phyloP scores from a whole-genome alignment of 441 rosid species.

The Adansonia grandidieri region DNA sequence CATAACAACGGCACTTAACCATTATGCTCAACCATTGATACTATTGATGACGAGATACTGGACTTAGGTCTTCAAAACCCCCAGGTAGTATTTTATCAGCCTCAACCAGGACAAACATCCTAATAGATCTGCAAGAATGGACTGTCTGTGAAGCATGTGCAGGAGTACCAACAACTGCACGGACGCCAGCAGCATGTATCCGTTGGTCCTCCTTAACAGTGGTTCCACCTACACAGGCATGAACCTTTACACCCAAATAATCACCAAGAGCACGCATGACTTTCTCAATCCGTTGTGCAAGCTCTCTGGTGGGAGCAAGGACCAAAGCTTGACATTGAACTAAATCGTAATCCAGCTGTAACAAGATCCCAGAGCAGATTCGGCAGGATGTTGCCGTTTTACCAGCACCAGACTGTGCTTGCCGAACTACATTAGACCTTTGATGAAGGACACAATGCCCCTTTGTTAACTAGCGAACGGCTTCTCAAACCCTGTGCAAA shows the following conservation, averaged over 20 bases:
- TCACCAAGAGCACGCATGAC: constrained; percentile 50
- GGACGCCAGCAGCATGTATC: constrained; percentile 45
- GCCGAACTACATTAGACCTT: constrained; percentile 44
- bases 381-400: constrained; percentile 41
- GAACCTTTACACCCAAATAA: constrained; percentile 50
- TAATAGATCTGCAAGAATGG: constrained; percentile 44
- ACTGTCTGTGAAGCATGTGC: constrained; percentile 50
- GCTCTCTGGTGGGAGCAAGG: constrained; percentile 27
- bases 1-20: background rate
- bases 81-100: constrained; percentile 55
- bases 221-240: constrained; percentile 53
- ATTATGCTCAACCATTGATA: background rate
- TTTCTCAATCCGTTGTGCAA: constrained; percentile 45
- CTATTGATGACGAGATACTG: background rate
- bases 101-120: constrained; percentile 23
- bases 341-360: constrained; percentile 40
- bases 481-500: constrained; percentile 29
- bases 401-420: constrained; percentile 48
- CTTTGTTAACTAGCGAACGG: constrained; percentile 47
- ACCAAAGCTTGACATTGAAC: constrained; percentile 47
- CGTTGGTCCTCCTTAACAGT: constrained; percentile 53
- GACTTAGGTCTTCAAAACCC: constrained; percentile 50
- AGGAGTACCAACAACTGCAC: constrained; percentile 45
- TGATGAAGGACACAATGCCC: constrained; percentile 45
- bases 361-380: constrained; percentile 41